These are phyloP conservation scores for Danielia reshetovae DNA, from an alignment of 805 yeast species.

Conservation along the genomic window DNA sequence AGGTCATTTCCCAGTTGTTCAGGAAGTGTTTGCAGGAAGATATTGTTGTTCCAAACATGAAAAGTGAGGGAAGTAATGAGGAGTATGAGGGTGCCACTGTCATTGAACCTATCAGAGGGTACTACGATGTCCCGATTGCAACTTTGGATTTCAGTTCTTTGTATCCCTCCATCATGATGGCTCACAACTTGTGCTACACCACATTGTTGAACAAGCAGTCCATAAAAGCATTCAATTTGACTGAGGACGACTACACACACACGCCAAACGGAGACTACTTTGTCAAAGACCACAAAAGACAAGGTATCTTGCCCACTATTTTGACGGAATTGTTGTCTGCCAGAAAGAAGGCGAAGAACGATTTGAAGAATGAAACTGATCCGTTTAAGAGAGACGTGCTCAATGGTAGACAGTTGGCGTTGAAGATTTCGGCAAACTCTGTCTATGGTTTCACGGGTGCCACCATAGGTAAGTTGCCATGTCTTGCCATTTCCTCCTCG, in stretches of 20 bases:
- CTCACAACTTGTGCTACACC: conserved; percentile 91
- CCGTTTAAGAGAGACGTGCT: conserved; percentile 91
- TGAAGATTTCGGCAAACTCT: conserved; percentile 95
- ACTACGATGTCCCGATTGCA: conserved; percentile 95
- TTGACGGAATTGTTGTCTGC: conserved; percentile 84
- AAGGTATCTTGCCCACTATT: conserved; percentile 91
- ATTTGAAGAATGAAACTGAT: conserved; percentile 87
- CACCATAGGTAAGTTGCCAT: conserved; percentile 93
- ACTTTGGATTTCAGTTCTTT: conserved; percentile 95
- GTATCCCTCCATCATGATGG: conserved; percentile 91
- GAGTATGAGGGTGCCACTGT: conserved; percentile 99
- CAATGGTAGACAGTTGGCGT: conserved; percentile 95
- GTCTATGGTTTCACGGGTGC: conserved; percentile 99
- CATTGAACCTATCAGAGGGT: conserved; percentile 93
- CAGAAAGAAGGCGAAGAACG: conserved; percentile 88
- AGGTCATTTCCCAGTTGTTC: conserved; percentile 91
- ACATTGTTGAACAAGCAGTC: conserved; percentile 71
- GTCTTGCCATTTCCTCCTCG: conserved; percentile 92
- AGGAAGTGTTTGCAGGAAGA: conserved; percentile 86
- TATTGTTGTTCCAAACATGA: conserved; percentile 87
- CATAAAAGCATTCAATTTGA: conserved; percentile 58
- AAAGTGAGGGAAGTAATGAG: conserved; percentile 74
- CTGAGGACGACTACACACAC: conserved; percentile 70
- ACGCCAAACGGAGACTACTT: conserved; percentile 94
- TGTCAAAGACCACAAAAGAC: conserved; percentile 62